Evolutionary conservation across 768 basidiomycete species (phyloP).

Genomic region (Coprinellus micaceus): DNA sequence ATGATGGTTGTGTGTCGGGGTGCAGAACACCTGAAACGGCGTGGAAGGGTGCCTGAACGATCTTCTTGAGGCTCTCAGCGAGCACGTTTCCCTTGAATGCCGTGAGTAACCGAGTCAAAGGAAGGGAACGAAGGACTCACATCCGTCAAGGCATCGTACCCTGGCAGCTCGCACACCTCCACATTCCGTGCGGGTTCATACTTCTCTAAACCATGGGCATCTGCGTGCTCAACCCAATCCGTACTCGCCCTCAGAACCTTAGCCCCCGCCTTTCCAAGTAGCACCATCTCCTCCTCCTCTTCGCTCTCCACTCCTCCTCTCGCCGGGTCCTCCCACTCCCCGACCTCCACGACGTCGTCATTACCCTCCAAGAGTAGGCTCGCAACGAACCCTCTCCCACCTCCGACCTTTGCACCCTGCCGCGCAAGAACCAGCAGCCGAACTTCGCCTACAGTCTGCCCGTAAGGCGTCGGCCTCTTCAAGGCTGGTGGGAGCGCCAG

Average conservation of each 20-base stretch:
- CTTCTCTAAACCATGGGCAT: constrained; percentile 62
- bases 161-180: constrained; percentile 52
- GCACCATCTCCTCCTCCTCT: constrained; percentile 20
- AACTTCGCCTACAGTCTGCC: constrained; percentile 63
- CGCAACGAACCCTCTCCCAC: constrained; percentile 43
- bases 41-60: constrained; percentile 56
- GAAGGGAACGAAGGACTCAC: constrained; percentile 33
- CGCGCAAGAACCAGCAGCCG: constrained; percentile 52
- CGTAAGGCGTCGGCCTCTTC: constrained; percentile 61
- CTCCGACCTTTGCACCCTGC: constrained; percentile 25
- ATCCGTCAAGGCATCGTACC: constrained; percentile 40
- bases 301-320: constrained; percentile 18
- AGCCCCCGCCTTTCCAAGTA: constrained; percentile 7
- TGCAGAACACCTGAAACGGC: constrained; percentile 51
- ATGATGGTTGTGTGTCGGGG: constrained; percentile 49
- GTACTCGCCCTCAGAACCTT: constrained; percentile 58
- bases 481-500: constrained; percentile 59
- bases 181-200: constrained; percentile 64
- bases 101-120: constrained; percentile 7
- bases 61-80: constrained; percentile 29
- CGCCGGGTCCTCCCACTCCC: constrained; percentile 50
- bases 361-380: constrained; percentile 57
- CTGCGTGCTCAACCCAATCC: constrained; percentile 66
- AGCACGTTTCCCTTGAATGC: constrained; percentile 30
- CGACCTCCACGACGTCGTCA: constrained; percentile 63